Evolutionary conservation across 1,284 basidiomycete species (phyloP), one percentile per base, ranked within the genome.

Genomic region (Austroboletus novae-zelandiae): DNA sequence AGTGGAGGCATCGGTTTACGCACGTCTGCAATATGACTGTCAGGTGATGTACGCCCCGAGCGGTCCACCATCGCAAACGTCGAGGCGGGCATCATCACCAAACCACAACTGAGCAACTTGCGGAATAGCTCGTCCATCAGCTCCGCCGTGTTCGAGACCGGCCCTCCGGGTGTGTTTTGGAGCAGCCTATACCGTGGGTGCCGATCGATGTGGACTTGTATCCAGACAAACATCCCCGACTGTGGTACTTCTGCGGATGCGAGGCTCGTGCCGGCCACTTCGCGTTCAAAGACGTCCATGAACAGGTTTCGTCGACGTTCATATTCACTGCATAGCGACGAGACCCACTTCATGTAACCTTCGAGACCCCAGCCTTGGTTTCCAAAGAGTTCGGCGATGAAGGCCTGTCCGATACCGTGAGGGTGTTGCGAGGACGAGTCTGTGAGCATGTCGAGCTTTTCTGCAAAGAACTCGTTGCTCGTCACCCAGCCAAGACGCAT

Each of bases 401-500:
- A 69, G 2, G 67, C 67, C 23, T 66, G 64, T 1, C 64, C 64
- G 6, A 66, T 44, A 1, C 64, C 64, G 14, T 66, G 64, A 5
- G 64, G 64, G 41, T 66, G 64, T 48, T 66, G 64, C 13, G 64
- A 69, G 18, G 64, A 66, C 36, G 64, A 66, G 32, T 66, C 64
- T 10, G 66, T 67, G 7, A 70, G 54, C 65, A 69, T 64, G 47
- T 77, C 73, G 15, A 83, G 60, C 11, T 76, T 72, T 53, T 83
- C 81, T 17, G 74, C 69, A 56, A 77, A 73, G 42, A 72, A 50
- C 4, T 73, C 71, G 53, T 69, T 71, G 50, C 66, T 62, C 1
- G 79, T 79, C 46, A 80, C 75, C 76, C 77, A 84, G 3, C 81
- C 81, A 5, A 83, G 65, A 10, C 82, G 74, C 43, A 76, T 77